Percentiles rank a stretch among this genome's conserved stretches.
Conservation (phyloP, 2,329 filamentous ascomycete genomes). For the Alternaria panax region DNA sequence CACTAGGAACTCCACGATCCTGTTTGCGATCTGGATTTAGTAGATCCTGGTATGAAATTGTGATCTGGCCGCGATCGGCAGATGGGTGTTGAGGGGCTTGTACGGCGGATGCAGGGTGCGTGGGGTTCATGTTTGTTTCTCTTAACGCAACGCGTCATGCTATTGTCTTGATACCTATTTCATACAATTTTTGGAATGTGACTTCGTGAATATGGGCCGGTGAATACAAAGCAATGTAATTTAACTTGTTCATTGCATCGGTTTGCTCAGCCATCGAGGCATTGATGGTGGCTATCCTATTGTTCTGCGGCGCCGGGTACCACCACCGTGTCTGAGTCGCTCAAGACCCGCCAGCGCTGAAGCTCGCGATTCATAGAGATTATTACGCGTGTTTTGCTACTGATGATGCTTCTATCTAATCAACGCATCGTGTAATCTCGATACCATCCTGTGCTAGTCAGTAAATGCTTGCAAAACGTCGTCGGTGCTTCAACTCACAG, state of each 20-base stretch:
- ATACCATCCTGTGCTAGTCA: constrained; percentile 63
- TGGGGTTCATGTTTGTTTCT: constrained; percentile 11
- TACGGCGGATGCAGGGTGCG: constrained; percentile 1
- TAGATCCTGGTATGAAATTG: constrained; percentile 5
- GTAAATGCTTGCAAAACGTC: background rate
- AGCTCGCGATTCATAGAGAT: background rate
- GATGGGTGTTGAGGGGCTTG: constrained; percentile 5
- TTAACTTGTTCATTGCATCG: constrained; percentile 1
- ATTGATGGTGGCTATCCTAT: background rate
- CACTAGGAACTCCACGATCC: constrained; percentile 7
- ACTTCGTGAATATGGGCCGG: background rate
- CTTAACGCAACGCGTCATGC: background rate
- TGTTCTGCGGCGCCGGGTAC: background rate
- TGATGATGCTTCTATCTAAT: constrained; percentile 19
- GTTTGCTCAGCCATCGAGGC: background rate
- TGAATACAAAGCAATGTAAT: background rate
- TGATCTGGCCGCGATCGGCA: constrained; percentile 11
- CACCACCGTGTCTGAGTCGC: background rate
- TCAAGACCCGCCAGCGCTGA: background rate
- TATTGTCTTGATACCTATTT: constrained; percentile 4
- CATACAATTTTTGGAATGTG: background rate
- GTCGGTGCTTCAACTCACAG: constrained; percentile 56
- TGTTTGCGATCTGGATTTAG: constrained; percentile 1
- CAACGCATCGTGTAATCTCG: constrained; percentile 68
- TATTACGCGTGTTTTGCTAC: background rate